Base-by-base conservation (phyloP, 2,329 filamentous ascomycete genomes). In the Penicillium sp. region DNA sequence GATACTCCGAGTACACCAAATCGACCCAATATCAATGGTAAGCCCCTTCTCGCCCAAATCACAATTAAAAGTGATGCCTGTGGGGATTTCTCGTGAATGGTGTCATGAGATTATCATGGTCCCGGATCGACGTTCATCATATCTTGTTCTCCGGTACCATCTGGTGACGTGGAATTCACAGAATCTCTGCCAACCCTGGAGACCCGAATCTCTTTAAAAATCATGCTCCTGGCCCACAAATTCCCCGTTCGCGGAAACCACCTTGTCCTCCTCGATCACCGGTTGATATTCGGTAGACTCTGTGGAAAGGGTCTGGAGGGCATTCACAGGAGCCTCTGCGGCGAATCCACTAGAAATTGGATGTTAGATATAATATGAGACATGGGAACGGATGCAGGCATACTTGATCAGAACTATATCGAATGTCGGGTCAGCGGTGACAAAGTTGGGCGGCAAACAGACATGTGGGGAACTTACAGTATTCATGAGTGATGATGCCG, bases 401-500 rank as follows among this genome's bases (percentile, higher is more conserved):
- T 76, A 80, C 78, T 77, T 78, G 63, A 78, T 72, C 19, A 78
- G 59, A 52, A 70, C 76, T 79, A 56, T 33, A 58, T 33, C 29
- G 47, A 24, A 52, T 37, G 33, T 33, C 14, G 14, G 14, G 33
- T 64, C 52, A 69, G 63, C 29, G 44, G 52, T 29, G 45, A 24
- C 16, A 46, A 58, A 62, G 42, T 39, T n/a, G 35, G 35, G 35
- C 35, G 56, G 21, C 26, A 54, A 19, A 35, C 35, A n/a, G 26
- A 46, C 42, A 48, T 24, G 46, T 26, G 42, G 42, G 14, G 33
- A 44, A 76, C 87, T 71, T 82, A 91, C 88, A 86, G 74, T 91
- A 95, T 68, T 88, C 84, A 77, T 96, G 91, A 22, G 89, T 95
- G 66, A 96, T 91, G 49, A 84, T 76, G 39, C 90, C 91, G 49